These are phyloP conservation scores for Rhizopogon sp. DNA, from an alignment of 768 basidiomycete species.

Conservation along the genomic window DNA sequence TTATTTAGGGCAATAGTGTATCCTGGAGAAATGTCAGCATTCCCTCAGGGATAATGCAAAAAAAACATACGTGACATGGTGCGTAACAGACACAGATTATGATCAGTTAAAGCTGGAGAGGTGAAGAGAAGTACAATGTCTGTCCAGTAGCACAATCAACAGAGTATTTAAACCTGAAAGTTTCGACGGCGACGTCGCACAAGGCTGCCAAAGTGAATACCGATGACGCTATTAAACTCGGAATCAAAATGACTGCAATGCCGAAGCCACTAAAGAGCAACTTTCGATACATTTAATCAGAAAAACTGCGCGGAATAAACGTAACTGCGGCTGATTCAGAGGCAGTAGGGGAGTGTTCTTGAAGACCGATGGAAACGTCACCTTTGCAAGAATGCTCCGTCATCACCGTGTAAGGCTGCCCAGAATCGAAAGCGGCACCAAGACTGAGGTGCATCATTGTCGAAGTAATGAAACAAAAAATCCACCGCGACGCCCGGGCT, in stretches of 20 bases:
- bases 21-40: constrained; percentile 19
- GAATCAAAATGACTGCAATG: background rate
- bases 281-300: constrained; percentile 1
- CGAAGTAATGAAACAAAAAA: background rate
- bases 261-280: background rate
- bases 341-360: background rate
- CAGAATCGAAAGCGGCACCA: background rate
- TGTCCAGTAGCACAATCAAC: background rate
- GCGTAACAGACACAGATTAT: background rate
- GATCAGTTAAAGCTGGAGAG: background rate
- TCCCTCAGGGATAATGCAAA: background rate
- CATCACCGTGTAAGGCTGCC: background rate
- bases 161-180: constrained; percentile 14
- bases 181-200: background rate
- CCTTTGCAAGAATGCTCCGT: background rate
- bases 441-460: background rate
- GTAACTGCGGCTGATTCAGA: background rate
- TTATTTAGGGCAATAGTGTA: constrained; percentile 39
- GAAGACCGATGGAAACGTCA: background rate
- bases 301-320: background rate
- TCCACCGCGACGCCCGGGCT: background rate
- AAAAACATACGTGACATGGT: constrained; percentile 7
- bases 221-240: background rate
- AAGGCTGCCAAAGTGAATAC: constrained; percentile 1
- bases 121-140: background rate